phyloP scores from a whole-genome alignment of 108 stramenopile genomes.

The Schizochytrium sp. region DNA sequence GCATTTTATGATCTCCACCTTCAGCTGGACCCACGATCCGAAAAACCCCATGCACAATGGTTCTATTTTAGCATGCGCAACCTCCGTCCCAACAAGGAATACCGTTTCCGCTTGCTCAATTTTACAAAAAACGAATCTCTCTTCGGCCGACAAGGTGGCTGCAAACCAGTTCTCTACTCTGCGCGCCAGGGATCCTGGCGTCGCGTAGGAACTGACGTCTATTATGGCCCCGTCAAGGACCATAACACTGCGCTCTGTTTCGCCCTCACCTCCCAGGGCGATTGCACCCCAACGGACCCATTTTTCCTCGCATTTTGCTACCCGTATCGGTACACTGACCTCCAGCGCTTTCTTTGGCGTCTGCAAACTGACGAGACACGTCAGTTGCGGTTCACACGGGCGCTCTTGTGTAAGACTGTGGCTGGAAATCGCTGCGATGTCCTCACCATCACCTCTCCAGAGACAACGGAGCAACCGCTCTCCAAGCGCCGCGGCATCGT shows the following conservation, averaged over 20 bases:
- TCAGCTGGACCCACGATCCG: slow-evolving; percentile 11
- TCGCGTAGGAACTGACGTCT: slow-evolving; percentile 30
- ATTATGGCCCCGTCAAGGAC: slow-evolving; percentile 23
- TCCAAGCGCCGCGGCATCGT: not conserved
- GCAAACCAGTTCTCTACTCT: not conserved
- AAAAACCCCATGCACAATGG: slow-evolving; percentile 46
- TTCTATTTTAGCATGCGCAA: slow-evolving; percentile 54
- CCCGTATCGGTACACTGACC: slow-evolving; percentile 55
- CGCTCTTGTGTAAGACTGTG: slow-evolving; percentile 37
- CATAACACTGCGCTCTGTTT: not conserved
- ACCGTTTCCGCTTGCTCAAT: slow-evolving; percentile 47
- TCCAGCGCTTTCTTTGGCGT: not conserved
- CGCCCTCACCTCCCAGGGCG: not conserved
- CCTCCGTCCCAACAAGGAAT: not conserved
- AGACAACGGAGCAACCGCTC: not conserved
- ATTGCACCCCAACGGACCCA: not conserved
- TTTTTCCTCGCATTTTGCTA: slow-evolving; percentile 41
- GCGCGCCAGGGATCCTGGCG: slow-evolving; percentile 22
- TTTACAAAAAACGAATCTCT: slow-evolving; percentile 42
- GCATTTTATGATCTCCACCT: not conserved
- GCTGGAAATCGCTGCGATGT: slow-evolving; percentile 52
- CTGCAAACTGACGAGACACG: not conserved
- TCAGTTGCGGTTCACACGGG: not conserved
- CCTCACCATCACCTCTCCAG: slow-evolving; percentile 44
- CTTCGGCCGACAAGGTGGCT: slow-evolving; percentile 6